Evolutionary conservation across 148 eudicot species (phyloP).

Genomic region (Spergularia bocconei): DNA sequence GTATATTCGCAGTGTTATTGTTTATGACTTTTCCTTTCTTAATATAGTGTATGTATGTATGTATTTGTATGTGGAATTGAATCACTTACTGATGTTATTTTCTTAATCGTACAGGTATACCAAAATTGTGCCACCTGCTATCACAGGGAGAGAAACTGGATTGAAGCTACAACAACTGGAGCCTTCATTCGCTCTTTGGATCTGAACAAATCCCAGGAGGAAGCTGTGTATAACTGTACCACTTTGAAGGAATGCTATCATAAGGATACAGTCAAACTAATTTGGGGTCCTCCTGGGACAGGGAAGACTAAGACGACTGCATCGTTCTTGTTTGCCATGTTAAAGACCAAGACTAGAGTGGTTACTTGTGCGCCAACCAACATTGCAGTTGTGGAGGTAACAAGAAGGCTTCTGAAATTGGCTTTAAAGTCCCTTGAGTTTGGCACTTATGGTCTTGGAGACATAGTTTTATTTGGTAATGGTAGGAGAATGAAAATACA

Average conservation of each 20-base stretch:
- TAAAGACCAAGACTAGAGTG: conserved; percentile 33
- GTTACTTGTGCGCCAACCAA: conserved; percentile 64
- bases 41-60: too few relatives aligned
- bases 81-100: too few relatives aligned
- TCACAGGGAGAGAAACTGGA: background rate
- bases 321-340: conserved; percentile 31
- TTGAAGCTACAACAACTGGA: background rate
- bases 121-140: background rate
- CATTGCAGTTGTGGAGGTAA: conserved; percentile 41
- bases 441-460: conserved; percentile 51
- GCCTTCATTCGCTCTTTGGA: conserved; percentile 6
- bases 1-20: too few relatives aligned
- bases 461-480: conserved; percentile 65
- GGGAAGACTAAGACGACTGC: conserved; percentile 63
- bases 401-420: conserved; percentile 30
- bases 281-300: conserved; percentile 71
- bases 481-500: conserved; percentile 52
- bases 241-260: conserved; percentile 1
- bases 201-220: background rate
- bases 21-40: too few relatives aligned
- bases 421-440: conserved; percentile 10
- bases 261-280: conserved; percentile 24
- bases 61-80: too few relatives aligned
- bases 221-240: background rate
- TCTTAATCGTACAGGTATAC: too few relatives aligned